Base-by-base conservation (phyloP, 2,329 filamentous ascomycete species). In the Amauroascus verrucosus region DNA sequence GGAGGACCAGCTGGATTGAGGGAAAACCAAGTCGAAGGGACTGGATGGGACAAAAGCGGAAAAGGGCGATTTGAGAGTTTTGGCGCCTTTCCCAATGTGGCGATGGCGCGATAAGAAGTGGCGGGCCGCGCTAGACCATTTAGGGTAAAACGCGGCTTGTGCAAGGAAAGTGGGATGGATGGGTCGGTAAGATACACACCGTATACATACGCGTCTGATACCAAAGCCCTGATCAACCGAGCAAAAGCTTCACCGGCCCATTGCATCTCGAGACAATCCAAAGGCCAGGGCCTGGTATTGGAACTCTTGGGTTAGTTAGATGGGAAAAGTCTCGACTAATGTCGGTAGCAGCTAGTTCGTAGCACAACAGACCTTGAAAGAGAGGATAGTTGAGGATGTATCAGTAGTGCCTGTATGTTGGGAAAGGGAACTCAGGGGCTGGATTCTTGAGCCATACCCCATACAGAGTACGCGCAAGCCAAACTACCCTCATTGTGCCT, bases 1-100 rank as follows among this genome's bases (percentile, higher is more conserved):
- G 32, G 49, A 44, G 30, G 37, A 53, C 47, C 37, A 51, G 50
- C 37, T 51, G 54, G 51, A 52, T 28, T 44, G 52, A 52, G 57
- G 52, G 37, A 53, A 57, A 56, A 50, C 54, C 47, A 56, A 45
- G 38, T 24, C 8, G 48, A 54, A 50, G 38, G 54, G 32, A 56
- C 35, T 52, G 46, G 45, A 51, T 41, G 51, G 49, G 55, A 14
- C 46, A 52, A 55, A 53, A 43, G 44, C 38, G 50, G 50, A 37
- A 53, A 49, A 53, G 51, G 56, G 32, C 40, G 53, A 47, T 45
- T 51, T 40, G 48, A 44, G 48, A 47, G 48, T 26, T 45, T 24
- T 44, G 40, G 37, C 53, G 46, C 46, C 26, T 40, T 44, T 30
- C 50, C 50, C 5, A 1, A 20, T 53, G 22, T 11, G 50, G 50